Evolutionary conservation across 2,329 filamentous ascomycete species (phyloP).

Genomic region (Fusarium sp.): DNA sequence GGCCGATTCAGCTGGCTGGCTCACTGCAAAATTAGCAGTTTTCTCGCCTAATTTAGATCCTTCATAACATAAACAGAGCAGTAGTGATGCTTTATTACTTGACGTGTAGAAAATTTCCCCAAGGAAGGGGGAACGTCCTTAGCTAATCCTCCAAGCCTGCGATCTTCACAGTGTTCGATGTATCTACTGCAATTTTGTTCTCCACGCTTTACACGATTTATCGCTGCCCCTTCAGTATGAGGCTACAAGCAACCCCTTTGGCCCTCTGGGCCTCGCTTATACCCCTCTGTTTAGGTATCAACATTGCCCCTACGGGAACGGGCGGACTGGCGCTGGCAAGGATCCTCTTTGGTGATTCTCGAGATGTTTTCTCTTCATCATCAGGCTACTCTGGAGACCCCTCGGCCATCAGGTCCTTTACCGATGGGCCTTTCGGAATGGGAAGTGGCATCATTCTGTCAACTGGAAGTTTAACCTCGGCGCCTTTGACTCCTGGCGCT

Average conservation of each 20-base stretch:
- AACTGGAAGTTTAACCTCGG: background rate
- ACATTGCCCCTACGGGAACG: background rate
- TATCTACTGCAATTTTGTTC: fast-evolving
- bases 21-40: background rate
- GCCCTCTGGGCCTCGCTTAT: background rate
- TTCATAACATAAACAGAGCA: background rate
- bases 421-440: background rate
- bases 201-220: background rate
- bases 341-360: background rate
- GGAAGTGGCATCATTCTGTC: background rate
- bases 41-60: background rate
- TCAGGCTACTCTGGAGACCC: background rate
- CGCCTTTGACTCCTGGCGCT: fast-evolving
- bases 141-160: fast-evolving
- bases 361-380: background rate
- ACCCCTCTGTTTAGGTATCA: background rate
- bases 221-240: background rate
- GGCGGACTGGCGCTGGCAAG: background rate
- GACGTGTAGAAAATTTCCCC: background rate
- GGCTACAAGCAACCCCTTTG: background rate
- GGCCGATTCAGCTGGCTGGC: background rate
- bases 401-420: background rate
- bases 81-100: too few species aligned
- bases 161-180: fast-evolving
- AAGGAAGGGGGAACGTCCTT: background rate